Evolutionary conservation across 108 stramenopile genomes (phyloP).

Genomic region (Stephanodiscus minutulus): DNA sequence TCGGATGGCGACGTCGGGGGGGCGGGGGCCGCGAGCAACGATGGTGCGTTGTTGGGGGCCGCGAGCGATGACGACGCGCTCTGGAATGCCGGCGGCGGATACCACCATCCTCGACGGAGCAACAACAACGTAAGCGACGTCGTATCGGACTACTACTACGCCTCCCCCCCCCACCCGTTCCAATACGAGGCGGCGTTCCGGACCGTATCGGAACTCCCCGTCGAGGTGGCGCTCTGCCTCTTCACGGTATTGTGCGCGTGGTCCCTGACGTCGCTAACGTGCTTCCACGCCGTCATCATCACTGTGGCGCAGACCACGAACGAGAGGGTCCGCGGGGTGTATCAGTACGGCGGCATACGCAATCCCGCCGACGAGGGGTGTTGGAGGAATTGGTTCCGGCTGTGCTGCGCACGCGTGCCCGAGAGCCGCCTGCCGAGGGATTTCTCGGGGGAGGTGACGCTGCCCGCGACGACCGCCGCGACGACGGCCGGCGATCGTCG

Average conservation of each 20-base stretch:
- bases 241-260: slow-evolving; percentile 78
- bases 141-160: slow-evolving; percentile 1
- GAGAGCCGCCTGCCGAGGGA: slow-evolving; percentile 35
- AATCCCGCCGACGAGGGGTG: slow-evolving; percentile 77
- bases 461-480: not conserved
- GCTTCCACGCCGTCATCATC: slow-evolving; percentile 80
- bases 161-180: slow-evolving; percentile 1
- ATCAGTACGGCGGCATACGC: slow-evolving; percentile 54
- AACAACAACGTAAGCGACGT: slow-evolving; percentile 1
- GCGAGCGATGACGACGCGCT: not conserved
- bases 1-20: not conserved
- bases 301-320: slow-evolving; percentile 85
- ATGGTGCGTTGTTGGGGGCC: not conserved
- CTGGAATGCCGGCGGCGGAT: not conserved
- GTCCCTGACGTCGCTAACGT: slow-evolving; percentile 68
- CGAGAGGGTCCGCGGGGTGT: slow-evolving; percentile 80
- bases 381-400: slow-evolving; percentile 65
- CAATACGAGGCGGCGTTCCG: slow-evolving; percentile 40
- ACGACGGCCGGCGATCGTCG: not conserved
- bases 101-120: slow-evolving; percentile 2
- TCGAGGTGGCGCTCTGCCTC: slow-evolving; percentile 60
- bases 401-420: slow-evolving; percentile 36
- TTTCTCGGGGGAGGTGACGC: slow-evolving; percentile 48
- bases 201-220: slow-evolving; percentile 53
- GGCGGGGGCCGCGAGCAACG: not conserved